Evolutionary conservation across 331 rosid genomes (phyloP).

Genomic region (Acacia pycnantha): DNA sequence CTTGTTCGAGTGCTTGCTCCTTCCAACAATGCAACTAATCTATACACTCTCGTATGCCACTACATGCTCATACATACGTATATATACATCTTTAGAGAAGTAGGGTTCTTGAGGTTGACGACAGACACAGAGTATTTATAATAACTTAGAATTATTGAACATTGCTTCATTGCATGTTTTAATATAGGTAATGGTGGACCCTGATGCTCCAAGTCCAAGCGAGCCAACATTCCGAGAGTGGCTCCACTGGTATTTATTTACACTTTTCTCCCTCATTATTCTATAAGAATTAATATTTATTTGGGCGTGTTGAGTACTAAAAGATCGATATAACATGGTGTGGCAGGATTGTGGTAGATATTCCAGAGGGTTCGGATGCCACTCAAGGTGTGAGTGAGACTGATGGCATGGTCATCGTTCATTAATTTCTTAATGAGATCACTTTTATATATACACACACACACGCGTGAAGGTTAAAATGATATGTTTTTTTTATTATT

Average conservation of each 20-base stretch:
- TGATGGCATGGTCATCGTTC: no score
- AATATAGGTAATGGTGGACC: constrained; percentile 32
- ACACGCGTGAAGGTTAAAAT: no score
- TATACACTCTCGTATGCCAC: constrained; percentile 12
- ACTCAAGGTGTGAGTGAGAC: constrained; percentile 39
- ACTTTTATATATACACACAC: no score
- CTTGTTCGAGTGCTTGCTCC: constrained; percentile 2
- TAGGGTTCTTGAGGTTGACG: no score
- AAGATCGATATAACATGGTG: not conserved
- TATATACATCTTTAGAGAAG: no score
- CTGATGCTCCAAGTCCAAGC: constrained; percentile 33
- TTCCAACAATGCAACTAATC: not conserved
- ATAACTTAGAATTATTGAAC: not conserved
- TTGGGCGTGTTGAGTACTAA: not conserved
- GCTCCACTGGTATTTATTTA: constrained; percentile 20
- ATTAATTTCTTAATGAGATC: no score
- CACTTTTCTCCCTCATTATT: not conserved
- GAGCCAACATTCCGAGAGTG: constrained; percentile 25
- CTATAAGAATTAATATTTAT: no score
- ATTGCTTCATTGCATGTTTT: not conserved
- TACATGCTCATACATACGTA: not conserved
- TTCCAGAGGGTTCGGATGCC: constrained; percentile 47
- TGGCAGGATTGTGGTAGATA: constrained; percentile 52
- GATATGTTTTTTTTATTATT: no score
- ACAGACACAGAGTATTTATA: not conserved